Base-by-base conservation (phyloP, 768 basidiomycete species). In the Naganishia vaughanmartiniae region DNA sequence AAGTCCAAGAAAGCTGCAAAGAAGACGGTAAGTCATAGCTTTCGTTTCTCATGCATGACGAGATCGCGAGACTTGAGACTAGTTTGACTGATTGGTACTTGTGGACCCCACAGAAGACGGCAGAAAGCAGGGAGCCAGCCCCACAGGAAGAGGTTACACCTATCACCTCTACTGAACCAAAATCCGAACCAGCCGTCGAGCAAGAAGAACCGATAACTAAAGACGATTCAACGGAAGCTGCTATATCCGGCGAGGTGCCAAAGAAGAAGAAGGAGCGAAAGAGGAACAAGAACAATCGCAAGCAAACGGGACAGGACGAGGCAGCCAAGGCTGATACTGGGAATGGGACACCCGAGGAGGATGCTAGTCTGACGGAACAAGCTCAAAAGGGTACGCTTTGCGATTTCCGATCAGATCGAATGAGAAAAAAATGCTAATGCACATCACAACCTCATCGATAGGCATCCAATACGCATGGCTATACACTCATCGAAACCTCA, bases 211-310 rank as follows among this genome's bases (percentile, higher is more conserved):
- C n/a, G 19, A 17, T n/a, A 30, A 28, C 60, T 7, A 4, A 63
- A 26, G 39, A 26, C 42, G 36, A 39, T 0, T 17, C 36, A 10
- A 31, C 53, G 54, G 36, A 30, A 14, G 55, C 54, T 28, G 67
- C 67, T 19, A 19, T 36, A 28, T 24, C 67, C 2, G 14, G 14
- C 7, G 42, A 56, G 31, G 48, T 51, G 3, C 53, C 54, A 24
- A 54, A 68, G 36, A 68, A 68, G 31, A 57, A 68, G 55, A 56
- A 68, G 67, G 55, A 68, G 39, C 42, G 55, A 24, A 68, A 56
- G 54, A 39, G 55, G 36, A 68, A 68, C 48, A 68, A 68, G 54
- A 68, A 68, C 39, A 56, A 56, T 15, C 34, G 55, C 14, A 56
- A 36, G 55, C 28, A 39, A 39, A n/a, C 24, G 30, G 55, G 36